phyloP scores from a whole-genome alignment of 768 basidiomycete genomes.

The Fibroporia radiculosa region DNA sequence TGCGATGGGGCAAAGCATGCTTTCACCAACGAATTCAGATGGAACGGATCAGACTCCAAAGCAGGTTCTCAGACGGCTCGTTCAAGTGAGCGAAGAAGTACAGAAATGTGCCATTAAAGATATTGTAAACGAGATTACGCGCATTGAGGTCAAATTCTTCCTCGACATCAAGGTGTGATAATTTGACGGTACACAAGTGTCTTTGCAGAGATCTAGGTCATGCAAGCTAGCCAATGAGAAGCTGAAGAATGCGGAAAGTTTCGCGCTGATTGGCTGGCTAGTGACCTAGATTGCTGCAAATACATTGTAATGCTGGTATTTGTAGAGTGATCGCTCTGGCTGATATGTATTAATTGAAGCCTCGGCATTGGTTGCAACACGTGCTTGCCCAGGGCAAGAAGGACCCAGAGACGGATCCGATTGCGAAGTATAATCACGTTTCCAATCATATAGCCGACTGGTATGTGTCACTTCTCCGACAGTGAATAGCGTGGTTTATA shows the following conservation, averaged over 20 bases:
- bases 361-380: conserved; percentile 81
- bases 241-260: too few species aligned
- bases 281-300: too few species aligned
- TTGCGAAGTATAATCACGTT: conserved; percentile 63
- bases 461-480: conserved; percentile 31
- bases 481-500: background rate
- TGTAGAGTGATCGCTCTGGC: background rate
- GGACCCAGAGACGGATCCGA: conserved; percentile 56
- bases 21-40: conserved; percentile 22
- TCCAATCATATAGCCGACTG: conserved; percentile 84
- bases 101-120: conserved; percentile 49
- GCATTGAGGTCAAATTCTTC: conserved; percentile 62
- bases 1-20: conserved; percentile 20
- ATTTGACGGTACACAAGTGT: background rate
- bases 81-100: conserved; percentile 50
- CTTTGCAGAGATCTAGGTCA: background rate
- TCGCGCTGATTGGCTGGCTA: too few species aligned
- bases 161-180: conserved; percentile 62
- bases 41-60: conserved; percentile 39
- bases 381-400: conserved; percentile 64
- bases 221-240: too few species aligned
- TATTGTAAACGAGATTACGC: conserved; percentile 83
- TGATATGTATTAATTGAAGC: conserved; percentile 35
- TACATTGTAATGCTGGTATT: background rate
- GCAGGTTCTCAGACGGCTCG: conserved; percentile 56